Conservation (phyloP, 306 rosid genomes). For the Dicorynia guianensis region DNA sequence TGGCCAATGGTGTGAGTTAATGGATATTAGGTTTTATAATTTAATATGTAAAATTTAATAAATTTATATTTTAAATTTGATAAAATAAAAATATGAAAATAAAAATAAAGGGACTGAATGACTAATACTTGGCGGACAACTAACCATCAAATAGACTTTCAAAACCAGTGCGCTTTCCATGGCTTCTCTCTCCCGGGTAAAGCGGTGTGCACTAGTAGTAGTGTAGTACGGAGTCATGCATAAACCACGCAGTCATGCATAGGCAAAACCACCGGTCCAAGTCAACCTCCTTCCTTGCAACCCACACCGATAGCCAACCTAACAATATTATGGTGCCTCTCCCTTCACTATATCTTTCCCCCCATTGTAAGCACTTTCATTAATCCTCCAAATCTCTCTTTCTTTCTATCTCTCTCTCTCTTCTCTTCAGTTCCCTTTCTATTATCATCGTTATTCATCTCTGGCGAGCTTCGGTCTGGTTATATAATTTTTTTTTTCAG, state of each 20-base stretch:
- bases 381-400: background rate
- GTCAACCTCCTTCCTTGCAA: conserved; percentile 30
- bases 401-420: background rate
- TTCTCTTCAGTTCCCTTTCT: background rate
- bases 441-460: too few relatives aligned
- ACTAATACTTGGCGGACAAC: background rate
- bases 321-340: conserved; percentile 1
- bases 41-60: too few relatives aligned
- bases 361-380: background rate
- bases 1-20: too few relatives aligned
- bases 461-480: too few relatives aligned
- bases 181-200: background rate
- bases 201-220: too few relatives aligned
- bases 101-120: background rate
- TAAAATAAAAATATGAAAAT: too few relatives aligned
- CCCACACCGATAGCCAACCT: background rate
- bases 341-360: background rate
- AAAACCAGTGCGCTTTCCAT: background rate
- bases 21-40: too few relatives aligned
- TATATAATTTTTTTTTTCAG: too few relatives aligned
- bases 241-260: background rate
- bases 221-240: background rate
- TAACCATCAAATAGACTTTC: background rate
- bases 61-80: too few relatives aligned
- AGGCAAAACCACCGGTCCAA: conserved; percentile 54